phyloP scores from a whole-genome alignment of 257 asterid species.

The Catharanthus roseus region DNA sequence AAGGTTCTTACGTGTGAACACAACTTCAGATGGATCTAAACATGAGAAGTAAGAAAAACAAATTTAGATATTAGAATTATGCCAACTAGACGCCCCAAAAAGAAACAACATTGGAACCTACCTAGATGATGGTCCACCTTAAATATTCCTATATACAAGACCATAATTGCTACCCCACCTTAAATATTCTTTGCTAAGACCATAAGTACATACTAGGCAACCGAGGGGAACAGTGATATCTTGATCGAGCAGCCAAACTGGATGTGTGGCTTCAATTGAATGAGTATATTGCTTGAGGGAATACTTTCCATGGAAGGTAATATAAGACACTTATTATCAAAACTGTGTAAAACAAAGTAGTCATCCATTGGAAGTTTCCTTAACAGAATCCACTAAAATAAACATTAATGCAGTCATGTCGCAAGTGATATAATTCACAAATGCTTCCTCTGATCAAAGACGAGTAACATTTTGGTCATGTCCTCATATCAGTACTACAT shows the following conservation, averaged over 20 bases:
- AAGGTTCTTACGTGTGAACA: too few species aligned
- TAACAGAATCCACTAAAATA: neutral
- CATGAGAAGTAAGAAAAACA: too few species aligned
- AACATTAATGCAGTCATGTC: neutral
- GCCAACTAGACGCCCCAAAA: too few species aligned
- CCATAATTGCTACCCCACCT: too few species aligned
- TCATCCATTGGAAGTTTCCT: neutral
- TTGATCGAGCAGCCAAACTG: neutral
- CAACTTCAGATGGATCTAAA: too few species aligned
- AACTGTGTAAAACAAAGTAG: neutral
- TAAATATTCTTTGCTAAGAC: neutral
- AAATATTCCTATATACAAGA: too few species aligned
- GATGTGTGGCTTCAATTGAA: neutral
- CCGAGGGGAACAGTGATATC: neutral
- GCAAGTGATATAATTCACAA: neutral
- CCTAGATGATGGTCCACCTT: neutral
- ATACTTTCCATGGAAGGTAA: too few species aligned
- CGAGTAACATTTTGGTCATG: neutral
- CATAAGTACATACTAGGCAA: neutral
- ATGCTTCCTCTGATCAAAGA: neutral
- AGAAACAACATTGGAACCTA: too few species aligned
- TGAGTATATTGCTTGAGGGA: neutral
- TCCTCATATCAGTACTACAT: slow-evolving; percentile 1
- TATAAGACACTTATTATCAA: too few species aligned
- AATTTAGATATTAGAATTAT: too few species aligned